Evolutionary conservation across 2,329 filamentous ascomycete genomes (phyloP).

Genomic region (Bipolaris bicolor): DNA sequence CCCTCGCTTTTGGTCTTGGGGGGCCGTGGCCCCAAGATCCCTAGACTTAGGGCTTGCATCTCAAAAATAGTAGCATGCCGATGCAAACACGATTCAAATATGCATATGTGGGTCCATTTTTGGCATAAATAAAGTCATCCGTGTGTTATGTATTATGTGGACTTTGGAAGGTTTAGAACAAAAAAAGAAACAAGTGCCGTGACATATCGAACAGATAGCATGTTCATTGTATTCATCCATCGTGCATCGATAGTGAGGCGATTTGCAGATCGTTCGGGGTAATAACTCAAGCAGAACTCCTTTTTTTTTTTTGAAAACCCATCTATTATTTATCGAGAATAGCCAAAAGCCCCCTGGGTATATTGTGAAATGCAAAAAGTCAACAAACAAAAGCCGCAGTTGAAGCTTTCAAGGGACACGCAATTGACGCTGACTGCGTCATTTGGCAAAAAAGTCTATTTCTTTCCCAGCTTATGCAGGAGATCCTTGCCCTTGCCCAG

Average conservation of each 20-base stretch:
- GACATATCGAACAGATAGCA: not conserved
- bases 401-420: not conserved
- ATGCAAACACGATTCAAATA: not conserved
- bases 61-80: not conserved
- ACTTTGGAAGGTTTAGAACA: too few species aligned
- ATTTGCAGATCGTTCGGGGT: constrained; percentile 1
- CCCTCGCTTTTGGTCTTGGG: constrained; percentile 10
- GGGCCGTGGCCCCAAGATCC: not conserved
- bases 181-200: not conserved
- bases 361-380: constrained; percentile 22
- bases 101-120: not conserved
- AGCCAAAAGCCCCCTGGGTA: constrained; percentile 14
- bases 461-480: constrained; percentile 52
- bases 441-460: constrained; percentile 30
- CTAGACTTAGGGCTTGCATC: not conserved
- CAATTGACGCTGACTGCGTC: not conserved
- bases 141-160: too few species aligned
- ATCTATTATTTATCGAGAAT: constrained; percentile 4
- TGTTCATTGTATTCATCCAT: not conserved
- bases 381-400: constrained; percentile 9
- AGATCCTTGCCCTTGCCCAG: constrained; percentile 62
- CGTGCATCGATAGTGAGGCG: constrained; percentile 1
- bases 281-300: constrained; percentile 14
- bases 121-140: too few species aligned
- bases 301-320: not conserved